Base-by-base conservation (phyloP, 2,329 filamentous ascomycete species). In the Aspergillus clavatus region DNA sequence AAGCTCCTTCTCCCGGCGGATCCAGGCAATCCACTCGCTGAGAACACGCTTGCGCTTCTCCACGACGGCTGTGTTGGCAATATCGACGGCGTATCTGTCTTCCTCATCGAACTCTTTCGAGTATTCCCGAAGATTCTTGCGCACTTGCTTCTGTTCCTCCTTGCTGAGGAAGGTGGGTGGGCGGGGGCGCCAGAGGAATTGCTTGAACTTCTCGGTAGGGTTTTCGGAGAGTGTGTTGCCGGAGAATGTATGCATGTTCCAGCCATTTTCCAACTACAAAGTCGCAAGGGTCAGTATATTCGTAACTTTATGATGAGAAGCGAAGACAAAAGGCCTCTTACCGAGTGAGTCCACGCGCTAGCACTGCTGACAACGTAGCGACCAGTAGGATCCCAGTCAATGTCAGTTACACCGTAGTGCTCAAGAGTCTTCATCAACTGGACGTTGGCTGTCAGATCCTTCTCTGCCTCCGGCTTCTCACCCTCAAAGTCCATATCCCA, bases 101-200 rank as follows among this genome's bases (percentile, higher is more conserved):
- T 95, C 86, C 72, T 95, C 89, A 59, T 98, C 93, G 69, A 98
- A 98, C 55, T 87, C 78, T 66, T 88, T 87, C 69, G 84, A 89
- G 81, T 96, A 98, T 72, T 97, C 93, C 58, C 91, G 87, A 44
- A 98, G 83, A 73, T 96, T 98, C 82, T 95, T 96, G 75, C 94
- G 91, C 62, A 97, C 88, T 62, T 86, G 81, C 79, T 96, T 95
- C 76, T 97, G 93, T 77, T 98, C 91, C 53, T 97, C 91, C 75
- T 95, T 95, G 69, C 81, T 84, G 46, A 98, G 85, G 52, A 98
- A 82, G n/a, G 88, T 93, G 6, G 87, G 69, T 16, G 93, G 93
- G 35, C 93, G 86, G 16, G 93, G 93, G 36, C 93, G 86, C 93
- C 93, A 98, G 52, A 87, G 72, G 73, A 90, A 88, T 71, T 98